Base-by-base conservation (phyloP, 1,139 yeast genomes). In the Yamadazyma mexicana region DNA sequence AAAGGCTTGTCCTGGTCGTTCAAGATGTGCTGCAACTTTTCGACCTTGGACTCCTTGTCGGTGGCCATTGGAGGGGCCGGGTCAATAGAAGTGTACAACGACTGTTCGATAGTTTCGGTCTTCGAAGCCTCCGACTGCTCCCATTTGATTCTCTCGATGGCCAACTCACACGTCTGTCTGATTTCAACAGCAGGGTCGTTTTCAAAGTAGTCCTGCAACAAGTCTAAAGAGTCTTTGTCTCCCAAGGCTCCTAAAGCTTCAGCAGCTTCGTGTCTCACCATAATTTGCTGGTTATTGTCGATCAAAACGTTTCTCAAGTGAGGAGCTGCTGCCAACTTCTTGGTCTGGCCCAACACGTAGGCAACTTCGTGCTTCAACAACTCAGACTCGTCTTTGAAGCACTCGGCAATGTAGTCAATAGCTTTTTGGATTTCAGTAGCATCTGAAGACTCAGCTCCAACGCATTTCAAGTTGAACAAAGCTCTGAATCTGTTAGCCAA, bases 231-330 rank as follows among this genome's bases (percentile, higher is more conserved):
- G 4, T 79, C 83, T 36, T 67, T 65, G 61, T 89, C 95, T 35
- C 96, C 96, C 40, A 94, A 72, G 28, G 98, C 98, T 44, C 98
- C 99, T 42, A 94, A 75, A 24, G 98, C 98, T 66, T 94, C 99
- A 10, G 98, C 98, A 16, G 98, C 98, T 64, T 94, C 99, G 62
- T 94, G 99, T 63, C 99, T 85, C 27, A 94, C 99, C 98, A 94
- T 94, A 44, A 87, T 73, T 59, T 85, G 92, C 66, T 94, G 98
- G 43, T 69, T 66, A 36, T 70, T 55, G 58, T 85, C 83, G 42
- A 68, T 64, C 52, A 92, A 75, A 26, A 87, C 95, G n/a, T 74
- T 71, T 59, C 88, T 77, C 48, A 94, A 75, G 41, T 79, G 75
- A 33, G 84, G 82, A 40, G 94, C 87, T 41, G 96, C 91, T 40